phyloP scores from a whole-genome alignment of 1,284 basidiomycete species.

The Puccinia triticina region DNA sequence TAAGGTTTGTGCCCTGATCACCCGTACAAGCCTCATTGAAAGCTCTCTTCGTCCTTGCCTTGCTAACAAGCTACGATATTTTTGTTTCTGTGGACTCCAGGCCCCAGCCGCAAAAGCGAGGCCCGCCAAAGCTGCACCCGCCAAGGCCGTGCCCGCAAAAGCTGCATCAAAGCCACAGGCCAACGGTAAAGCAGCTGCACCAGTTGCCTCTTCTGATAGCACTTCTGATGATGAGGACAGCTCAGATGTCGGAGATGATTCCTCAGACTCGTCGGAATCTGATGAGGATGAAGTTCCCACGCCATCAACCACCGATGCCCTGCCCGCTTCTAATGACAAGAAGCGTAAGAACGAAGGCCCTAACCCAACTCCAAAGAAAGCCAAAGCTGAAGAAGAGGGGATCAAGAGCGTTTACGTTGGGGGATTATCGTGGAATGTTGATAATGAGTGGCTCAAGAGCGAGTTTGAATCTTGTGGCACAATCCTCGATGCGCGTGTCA shows the following conservation, averaged over 20 bases:
- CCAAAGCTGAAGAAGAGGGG: slow-evolving; percentile 54
- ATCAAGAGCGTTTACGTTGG: slow-evolving; percentile 87
- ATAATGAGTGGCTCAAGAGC: slow-evolving; percentile 90
- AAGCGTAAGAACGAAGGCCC: slow-evolving; percentile 46
- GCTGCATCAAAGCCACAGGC: slow-evolving; percentile 20
- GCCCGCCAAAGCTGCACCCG: not conserved
- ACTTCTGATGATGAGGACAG: no score
- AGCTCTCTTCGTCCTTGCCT: no score
- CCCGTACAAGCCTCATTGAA: no score
- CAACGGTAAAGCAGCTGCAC: slow-evolving; percentile 12
- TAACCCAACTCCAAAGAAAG: slow-evolving; percentile 27
- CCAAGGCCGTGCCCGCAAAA: not conserved
- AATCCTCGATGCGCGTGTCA: slow-evolving; percentile 82
- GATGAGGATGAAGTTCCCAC: slow-evolving; percentile 23
- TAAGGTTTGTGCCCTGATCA: no score
- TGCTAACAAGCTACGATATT: no score
- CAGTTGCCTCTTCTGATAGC: slow-evolving; percentile 6
- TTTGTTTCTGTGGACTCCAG: no score
- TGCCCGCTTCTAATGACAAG: slow-evolving; percentile 22
- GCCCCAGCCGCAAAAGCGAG: no score
- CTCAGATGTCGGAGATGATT: not conserved
- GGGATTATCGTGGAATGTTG: slow-evolving; percentile 92
- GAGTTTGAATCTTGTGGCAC: slow-evolving; percentile 90
- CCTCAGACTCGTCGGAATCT: slow-evolving; percentile 29
- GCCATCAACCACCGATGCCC: not conserved